These are phyloP conservation scores for Monilinia fructigena DNA, from an alignment of 2,329 filamentous ascomycete genomes.

Conservation along the genomic window DNA sequence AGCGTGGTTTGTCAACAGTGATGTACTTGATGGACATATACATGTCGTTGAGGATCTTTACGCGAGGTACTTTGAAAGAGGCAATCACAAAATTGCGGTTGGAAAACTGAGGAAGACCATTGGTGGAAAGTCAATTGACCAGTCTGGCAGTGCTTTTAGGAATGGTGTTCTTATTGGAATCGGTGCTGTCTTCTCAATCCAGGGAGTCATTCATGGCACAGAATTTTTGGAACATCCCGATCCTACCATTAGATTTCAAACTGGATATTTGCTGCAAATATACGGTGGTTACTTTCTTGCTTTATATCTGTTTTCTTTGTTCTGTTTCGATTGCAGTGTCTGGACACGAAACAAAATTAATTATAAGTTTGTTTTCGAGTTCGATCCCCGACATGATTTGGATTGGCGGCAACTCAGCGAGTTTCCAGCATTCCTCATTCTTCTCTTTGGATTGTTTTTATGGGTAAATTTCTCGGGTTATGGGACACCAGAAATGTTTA, in stretches of 20 bases:
- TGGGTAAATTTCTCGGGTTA: conserved; percentile 84
- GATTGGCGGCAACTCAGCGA: conserved; percentile 88
- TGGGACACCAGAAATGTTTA: conserved; percentile 65
- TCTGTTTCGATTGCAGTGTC: conserved; percentile 78
- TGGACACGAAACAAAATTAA: conserved; percentile 89
- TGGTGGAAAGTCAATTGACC: conserved; percentile 55
- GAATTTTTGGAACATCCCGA: conserved; percentile 54
- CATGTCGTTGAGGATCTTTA: conserved; percentile 86
- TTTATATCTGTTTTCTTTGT: conserved; percentile 76
- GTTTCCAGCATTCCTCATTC: conserved; percentile 80
- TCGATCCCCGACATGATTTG: conserved; percentile 79
- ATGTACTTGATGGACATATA: conserved; percentile 78
- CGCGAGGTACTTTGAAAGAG: conserved; percentile 88
- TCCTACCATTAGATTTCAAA: conserved; percentile 49
- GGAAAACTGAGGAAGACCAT: conserved; percentile 78
- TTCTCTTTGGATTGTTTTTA: conserved; percentile 75
- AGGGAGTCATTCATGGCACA: conserved; percentile 62
- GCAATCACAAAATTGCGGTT: conserved; percentile 87
- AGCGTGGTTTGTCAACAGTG: conserved; percentile 87
- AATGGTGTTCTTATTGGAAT: conserved; percentile 67
- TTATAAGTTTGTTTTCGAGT: conserved; percentile 95
- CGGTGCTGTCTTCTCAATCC: conserved; percentile 63
- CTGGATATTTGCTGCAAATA: conserved; percentile 76
- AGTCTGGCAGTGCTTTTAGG: conserved; percentile 57
- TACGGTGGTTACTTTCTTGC: conserved; percentile 91